Base-by-base conservation (phyloP, 768 basidiomycete species). In the Hydnomerulius pinastri region DNA sequence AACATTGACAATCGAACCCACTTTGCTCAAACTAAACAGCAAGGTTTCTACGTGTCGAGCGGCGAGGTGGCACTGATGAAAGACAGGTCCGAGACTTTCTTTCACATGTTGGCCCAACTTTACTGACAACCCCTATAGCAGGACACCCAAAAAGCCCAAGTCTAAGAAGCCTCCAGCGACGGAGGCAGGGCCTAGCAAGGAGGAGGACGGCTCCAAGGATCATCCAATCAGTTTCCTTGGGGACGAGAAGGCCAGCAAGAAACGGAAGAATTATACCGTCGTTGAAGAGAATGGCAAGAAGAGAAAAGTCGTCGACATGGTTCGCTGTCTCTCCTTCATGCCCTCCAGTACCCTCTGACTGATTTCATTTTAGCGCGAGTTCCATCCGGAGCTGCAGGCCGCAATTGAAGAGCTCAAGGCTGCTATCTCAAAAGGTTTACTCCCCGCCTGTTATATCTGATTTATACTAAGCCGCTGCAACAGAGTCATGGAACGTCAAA, bases 1-100 rank as follows among this genome's bases (percentile, higher is more conserved):
- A 86, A 83, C 21, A 73, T 95, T 39, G 95, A 98, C 72, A 85
- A 95, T 64, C 86, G 96, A 4, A 93, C 88, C 2, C 92, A 81
- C 71, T 90, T 94, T 60, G 92, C 89, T 4, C 86, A 92, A 67
- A 96, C 95, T 4, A 92, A 89, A 68, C 92, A 95, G 61, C 85
- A 88, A 51, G 92, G 92, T 1, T 97, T 95, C 74, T 96, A 94
- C 62, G 94, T 98, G 9, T 90, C 87, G 6, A 81, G 81, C 27
- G 94, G 94, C 2, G 87, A 91, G 61, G 88, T 98, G 12, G 92
- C 92, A 4, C 67, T 98, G 11, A 74, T 92, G 60, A 89, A 88
- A 64, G 88, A 93, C 72, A 85, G 83, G 73, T 79, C 51, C 45
- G 71, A 2, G 28, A 20, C 7, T 51, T 29, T 46, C 46, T 9